Percentiles rank a stretch among this genome's conserved stretches.
Conservation (phyloP, 768 basidiomycete genomes). For the Collybia sordida region DNA sequence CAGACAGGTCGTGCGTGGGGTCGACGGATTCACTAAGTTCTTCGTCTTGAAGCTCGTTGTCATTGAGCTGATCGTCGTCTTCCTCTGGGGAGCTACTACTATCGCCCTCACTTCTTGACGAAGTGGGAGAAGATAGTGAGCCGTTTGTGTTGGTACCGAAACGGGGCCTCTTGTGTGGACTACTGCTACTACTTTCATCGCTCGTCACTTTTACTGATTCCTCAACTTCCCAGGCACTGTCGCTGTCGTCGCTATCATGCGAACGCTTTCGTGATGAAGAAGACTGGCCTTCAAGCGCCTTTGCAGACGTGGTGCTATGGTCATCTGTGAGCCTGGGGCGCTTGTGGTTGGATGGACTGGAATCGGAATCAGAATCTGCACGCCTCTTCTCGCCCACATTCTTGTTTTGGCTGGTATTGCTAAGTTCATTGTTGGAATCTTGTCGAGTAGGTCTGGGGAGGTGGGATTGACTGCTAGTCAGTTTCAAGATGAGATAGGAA, state of each 20-base stretch:
- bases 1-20: no score
- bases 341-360: background rate
- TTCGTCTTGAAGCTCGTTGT: background rate
- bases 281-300: background rate
- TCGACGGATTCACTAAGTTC: background rate
- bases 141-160: no score
- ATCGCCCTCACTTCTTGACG: no score
- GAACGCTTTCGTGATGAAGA: conserved; percentile 8
- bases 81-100: no score
- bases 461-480: no score
- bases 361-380: background rate
- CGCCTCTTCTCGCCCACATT: no score
- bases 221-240: conserved; percentile 14
- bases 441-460: no score
- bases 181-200: background rate
- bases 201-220: conserved; percentile 1
- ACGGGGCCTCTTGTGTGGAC: background rate
- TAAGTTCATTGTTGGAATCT: no score
- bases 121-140: no score
- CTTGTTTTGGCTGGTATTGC: no score
- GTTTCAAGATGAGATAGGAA: no score
- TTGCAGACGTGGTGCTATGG: background rate
- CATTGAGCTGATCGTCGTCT: no score
- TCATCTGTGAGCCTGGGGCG: background rate
- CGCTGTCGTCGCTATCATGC: conserved; percentile 5